Evolutionary conservation across 2,329 filamentous ascomycete species (phyloP), one percentile per base, ranked within the genome.

Genomic region (Apiospora kogelbergensis): DNA sequence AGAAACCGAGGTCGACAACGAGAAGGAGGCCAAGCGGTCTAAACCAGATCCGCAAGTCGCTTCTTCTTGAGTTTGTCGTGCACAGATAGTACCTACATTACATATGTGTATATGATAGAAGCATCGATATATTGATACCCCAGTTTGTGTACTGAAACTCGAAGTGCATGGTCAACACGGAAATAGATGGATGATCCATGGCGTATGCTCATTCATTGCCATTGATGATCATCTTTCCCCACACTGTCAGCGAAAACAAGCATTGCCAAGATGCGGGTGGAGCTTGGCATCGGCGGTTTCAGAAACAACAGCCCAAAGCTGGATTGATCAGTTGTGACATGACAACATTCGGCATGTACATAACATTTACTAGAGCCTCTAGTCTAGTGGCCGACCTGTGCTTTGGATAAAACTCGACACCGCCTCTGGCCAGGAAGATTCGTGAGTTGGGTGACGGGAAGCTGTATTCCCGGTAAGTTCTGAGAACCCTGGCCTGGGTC

Each of bases 1-100:
- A 64, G 67, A 42, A n/a, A 45, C 41, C 15, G 64, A 66, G 26
- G 30, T 22, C 17, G 33, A 37, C 17, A 48, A 40, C 33, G 53
- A 60, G 53, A 33, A 60, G 30, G 53, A 60, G 20, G 44, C n/a
- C 2, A 66, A 66, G 65, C 65, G 65, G 26, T 17, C 65, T 15
- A 46, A 48, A 53, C 44, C 65, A 66, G 65, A 33, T 13, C 26
- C 45, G 26, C 17, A 66, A 53, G 45, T n/a, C n/a, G 53, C 53
- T 37, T 60, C 53, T 60, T 60, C 53, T n/a, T 60, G 17, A 37
- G 26, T 60, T 17, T 37, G 3, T 11, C 20, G 30, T 60, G n/a
- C n/a, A 60, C 53, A 37, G 15, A 57, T 33, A 57, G 22, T 22
- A 24, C 46, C 46, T 46, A 48, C 33, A 4, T 33, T 33, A 7